Conservation (phyloP, 2,329 filamentous ascomycete species). For the Clonostachys sp. region DNA sequence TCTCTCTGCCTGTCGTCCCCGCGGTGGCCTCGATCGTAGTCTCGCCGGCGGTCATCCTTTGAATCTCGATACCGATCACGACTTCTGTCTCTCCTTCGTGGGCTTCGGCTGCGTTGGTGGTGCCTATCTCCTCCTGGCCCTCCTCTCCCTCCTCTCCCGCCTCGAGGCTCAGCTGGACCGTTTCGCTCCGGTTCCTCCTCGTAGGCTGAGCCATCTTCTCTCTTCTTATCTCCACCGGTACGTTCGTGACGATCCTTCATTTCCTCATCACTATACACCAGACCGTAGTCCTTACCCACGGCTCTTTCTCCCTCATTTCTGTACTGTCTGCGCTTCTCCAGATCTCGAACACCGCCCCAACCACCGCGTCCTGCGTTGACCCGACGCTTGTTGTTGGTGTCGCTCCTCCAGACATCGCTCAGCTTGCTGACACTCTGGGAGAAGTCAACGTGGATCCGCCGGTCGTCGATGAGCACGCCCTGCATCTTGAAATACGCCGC, state of each 20-base stretch:
- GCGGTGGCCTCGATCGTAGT: constrained; percentile 19
- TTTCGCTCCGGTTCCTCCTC: constrained; percentile 76
- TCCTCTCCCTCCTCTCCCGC: not conserved
- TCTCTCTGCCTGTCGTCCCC: constrained; percentile 11
- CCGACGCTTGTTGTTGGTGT: constrained; percentile 76
- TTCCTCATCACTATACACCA: constrained; percentile 77
- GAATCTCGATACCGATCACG: constrained; percentile 20
- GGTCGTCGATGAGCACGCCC: constrained; percentile 91
- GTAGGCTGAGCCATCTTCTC: constrained; percentile 54
- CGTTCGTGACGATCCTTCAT: constrained; percentile 47
- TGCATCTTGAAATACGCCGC: constrained; percentile 99
- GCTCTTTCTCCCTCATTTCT: constrained; percentile 55
- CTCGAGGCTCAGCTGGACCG: not conserved
- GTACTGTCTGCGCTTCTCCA: constrained; percentile 92
- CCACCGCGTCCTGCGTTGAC: constrained; percentile 59
- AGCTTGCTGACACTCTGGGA: constrained; percentile 89
- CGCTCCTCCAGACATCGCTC: constrained; percentile 83
- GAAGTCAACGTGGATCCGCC: constrained; percentile 97
- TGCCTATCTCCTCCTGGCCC: constrained; percentile 1
- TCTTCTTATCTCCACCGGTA: constrained; percentile 18
- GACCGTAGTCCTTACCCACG: constrained; percentile 56
- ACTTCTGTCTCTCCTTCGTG: constrained; percentile 20
- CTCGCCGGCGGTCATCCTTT: not conserved
- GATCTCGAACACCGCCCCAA: constrained; percentile 82
- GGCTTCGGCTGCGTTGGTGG: constrained; percentile 39